phyloP scores from a whole-genome alignment of 371 early-diverging fungal species.

The Conidiobolus coronatus region DNA sequence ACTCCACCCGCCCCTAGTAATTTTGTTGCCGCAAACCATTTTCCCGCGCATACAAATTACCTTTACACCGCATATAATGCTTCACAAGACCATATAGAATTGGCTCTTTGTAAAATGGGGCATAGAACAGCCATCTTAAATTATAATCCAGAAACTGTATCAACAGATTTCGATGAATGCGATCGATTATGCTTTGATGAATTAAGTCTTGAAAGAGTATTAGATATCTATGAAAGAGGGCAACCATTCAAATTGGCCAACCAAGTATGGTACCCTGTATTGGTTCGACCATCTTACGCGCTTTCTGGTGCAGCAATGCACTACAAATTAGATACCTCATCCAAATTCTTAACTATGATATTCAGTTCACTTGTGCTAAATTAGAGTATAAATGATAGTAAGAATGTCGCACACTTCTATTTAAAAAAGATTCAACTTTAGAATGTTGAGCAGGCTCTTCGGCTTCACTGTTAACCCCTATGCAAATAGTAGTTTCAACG shows the following conservation, averaged over 20 bases:
- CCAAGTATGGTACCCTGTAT: slow-evolving; percentile 72
- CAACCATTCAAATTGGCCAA: slow-evolving; percentile 56
- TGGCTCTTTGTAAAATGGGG: slow-evolving; percentile 53
- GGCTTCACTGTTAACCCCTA: no score
- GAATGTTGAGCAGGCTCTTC: no score
- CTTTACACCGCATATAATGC: slow-evolving; percentile 92
- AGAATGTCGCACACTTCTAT: no score
- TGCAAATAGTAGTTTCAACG: no score
- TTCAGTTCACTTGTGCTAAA: no score
- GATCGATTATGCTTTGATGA: slow-evolving; percentile 88
- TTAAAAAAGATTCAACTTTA: no score
- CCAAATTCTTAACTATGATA: no score
- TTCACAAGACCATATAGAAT: slow-evolving; percentile 59
- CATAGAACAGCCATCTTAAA: slow-evolving; percentile 88
- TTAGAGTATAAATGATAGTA: no score
- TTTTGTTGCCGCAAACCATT: slow-evolving; percentile 97
- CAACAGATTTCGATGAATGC: slow-evolving; percentile 90
- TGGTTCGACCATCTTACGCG: slow-evolving; percentile 89
- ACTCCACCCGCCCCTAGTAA: no score
- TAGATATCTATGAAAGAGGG: slow-evolving; percentile 86
- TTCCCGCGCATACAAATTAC: slow-evolving; percentile 89
- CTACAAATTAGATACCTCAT: no score
- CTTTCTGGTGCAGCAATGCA: slow-evolving; percentile 92
- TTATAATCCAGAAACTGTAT: slow-evolving; percentile 94
- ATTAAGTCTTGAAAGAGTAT: slow-evolving; percentile 67